Base-by-base conservation (phyloP, 306 rosid genomes). In the Leucaena leucocephala region DNA sequence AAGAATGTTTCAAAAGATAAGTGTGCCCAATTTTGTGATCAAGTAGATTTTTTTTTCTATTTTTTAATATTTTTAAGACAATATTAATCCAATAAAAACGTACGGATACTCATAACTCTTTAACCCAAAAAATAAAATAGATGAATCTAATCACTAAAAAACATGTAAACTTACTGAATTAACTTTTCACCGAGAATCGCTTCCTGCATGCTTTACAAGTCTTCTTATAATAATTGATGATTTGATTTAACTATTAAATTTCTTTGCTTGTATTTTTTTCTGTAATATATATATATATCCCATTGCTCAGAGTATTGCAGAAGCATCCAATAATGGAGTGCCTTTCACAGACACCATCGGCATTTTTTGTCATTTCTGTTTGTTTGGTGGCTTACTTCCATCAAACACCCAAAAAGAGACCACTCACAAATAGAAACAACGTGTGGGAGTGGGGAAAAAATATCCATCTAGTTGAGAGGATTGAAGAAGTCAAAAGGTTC, bases 331-430 rank as follows among this genome's bases (percentile, higher is more conserved):
- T 83, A 83, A 83, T 19, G 85, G 55, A 80, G 40, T 67, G 70
- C 22, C 71, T 77, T 80, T 39, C 36, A 67, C 72, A 62, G 4
- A 74, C 15, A 74, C 64, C 72, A 86, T 68, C 43, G 61, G 62
- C 62, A 50, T 36, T 52, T 77, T 72, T 63, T 76, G 87, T 77
- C 87, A 80, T 77, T 74, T 77, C 67, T 76, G 27, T 80, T 64
- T 83, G 89, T 80, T 83, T 80, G 81, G 87, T 83, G 81, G 76
- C 85, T 76, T 45, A 74, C 72, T 43, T 80, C 65, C 62, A 73
- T 76, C 72, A 80, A 54, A 73, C 72, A 59, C 54, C 74, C 75
- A 33, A 68, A 67, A 68, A 68, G 27, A 61, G 50, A 58, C 73
- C 76, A 64, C 48, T 75, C 35, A 75, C 33, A 62, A 57, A 67